phyloP scores from a whole-genome alignment of 495 filamentous ascomycete species.

The Penicillium odoratum region DNA sequence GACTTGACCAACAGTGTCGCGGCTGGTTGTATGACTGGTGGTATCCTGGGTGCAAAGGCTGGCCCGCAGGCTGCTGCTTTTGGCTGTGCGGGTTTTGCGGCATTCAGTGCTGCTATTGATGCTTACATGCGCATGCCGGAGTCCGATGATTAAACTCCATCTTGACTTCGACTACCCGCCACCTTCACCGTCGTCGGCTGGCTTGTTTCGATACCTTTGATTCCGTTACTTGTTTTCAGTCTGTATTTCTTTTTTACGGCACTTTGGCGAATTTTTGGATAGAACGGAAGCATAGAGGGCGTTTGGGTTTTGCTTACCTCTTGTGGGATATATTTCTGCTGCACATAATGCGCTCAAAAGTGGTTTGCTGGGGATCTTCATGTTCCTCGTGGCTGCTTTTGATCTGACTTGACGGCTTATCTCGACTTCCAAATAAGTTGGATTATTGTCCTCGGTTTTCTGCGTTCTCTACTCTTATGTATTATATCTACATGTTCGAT shows the following conservation, averaged over 20 bases:
- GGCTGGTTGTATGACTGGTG: conserved; percentile 90
- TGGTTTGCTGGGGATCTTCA: neutral
- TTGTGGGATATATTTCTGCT: conserved; percentile 3
- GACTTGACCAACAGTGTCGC: conserved; percentile 85
- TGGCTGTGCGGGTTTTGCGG: conserved; percentile 93
- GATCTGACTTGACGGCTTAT: neutral
- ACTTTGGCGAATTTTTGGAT: conserved; percentile 24
- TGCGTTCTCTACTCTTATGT: conserved; percentile 2
- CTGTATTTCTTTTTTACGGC: conserved; percentile 22
- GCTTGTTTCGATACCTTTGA: conserved; percentile 5
- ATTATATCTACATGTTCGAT: conserved; percentile 2
- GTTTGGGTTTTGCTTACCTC: conserved; percentile 21
- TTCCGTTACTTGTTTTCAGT: neutral
- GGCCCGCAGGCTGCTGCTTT: conserved; percentile 88
- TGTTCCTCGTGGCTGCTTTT: neutral
- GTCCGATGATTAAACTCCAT: conserved; percentile 25
- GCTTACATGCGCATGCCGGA: conserved; percentile 73
- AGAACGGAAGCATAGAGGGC: conserved; percentile 31
- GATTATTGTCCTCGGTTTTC: neutral
- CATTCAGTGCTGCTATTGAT: conserved; percentile 94
- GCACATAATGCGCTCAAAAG: neutral
- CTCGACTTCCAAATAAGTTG: neutral
- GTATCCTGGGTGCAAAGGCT: conserved; percentile 76
- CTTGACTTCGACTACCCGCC: conserved; percentile 10
- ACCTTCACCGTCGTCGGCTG: neutral